Conservation (phyloP, 345 rosid genomes). For the Hibiscus tridactylites region DNA sequence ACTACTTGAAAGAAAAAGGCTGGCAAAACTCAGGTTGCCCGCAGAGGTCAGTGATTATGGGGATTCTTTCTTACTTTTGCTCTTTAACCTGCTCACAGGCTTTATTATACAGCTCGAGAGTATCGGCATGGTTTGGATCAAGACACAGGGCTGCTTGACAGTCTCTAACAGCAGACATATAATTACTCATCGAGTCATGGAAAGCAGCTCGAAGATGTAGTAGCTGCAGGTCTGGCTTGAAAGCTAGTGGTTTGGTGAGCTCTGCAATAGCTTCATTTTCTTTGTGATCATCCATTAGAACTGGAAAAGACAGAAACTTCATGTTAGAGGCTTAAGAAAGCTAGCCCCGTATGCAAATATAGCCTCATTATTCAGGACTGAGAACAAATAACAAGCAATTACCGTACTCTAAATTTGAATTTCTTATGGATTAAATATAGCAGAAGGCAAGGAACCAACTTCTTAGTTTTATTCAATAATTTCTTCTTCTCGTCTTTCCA, state of each 20-base stretch:
- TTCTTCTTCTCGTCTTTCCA: not conserved
- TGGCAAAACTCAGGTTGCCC: not conserved
- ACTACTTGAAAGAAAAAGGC: not conserved
- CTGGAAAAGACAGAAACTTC: constrained; percentile 25
- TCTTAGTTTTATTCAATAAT: not conserved
- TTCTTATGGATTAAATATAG: not conserved
- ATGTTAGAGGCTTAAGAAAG: constrained; percentile 5
- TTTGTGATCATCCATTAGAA: constrained; percentile 91
- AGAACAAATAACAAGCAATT: not conserved
- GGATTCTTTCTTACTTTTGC: not conserved
- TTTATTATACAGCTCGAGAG: constrained; percentile 53
- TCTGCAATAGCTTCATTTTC: constrained; percentile 82
- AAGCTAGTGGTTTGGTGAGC: constrained; percentile 71
- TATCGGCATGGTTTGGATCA: constrained; percentile 54
- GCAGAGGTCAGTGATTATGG: not conserved
- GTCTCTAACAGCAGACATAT: constrained; percentile 51
- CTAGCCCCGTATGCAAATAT: not conserved
- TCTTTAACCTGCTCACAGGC: constrained; percentile 22
- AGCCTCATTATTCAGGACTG: not conserved
- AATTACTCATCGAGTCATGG: constrained; percentile 67
- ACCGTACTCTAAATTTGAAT: not conserved
- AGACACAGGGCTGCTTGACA: constrained; percentile 94
- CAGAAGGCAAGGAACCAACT: not conserved
- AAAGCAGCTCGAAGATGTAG: constrained; percentile 92
- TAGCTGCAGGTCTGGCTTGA: constrained; percentile 91